phyloP scores from a whole-genome alignment of 225 moss, liverwort and hornwort species.

The Polytrichum commune region DNA sequence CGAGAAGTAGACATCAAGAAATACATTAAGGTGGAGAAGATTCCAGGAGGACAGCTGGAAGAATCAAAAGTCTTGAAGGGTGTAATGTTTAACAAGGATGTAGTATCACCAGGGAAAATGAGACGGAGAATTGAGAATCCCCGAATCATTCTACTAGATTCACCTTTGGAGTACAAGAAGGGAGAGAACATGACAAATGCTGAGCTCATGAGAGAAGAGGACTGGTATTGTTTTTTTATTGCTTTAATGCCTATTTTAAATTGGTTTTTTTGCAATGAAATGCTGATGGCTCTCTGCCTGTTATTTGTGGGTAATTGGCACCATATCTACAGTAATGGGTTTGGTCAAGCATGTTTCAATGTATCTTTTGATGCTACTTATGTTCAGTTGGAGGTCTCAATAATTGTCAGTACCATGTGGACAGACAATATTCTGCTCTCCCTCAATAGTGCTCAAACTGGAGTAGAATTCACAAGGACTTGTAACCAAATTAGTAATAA shows the following conservation, averaged over 20 bases:
- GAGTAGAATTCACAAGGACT: no score
- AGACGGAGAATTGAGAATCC: conserved; percentile 71
- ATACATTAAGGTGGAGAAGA: conserved; percentile 87
- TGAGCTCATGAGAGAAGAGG: conserved; percentile 87
- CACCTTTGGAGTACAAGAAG: conserved; percentile 88
- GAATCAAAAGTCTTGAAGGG: conserved; percentile 82
- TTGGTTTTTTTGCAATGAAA: no score
- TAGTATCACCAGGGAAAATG: conserved; percentile 94
- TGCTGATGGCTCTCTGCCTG: no score
- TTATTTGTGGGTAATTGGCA: no score
- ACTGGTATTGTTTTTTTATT: conserved; percentile 45
- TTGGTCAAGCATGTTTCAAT: no score
- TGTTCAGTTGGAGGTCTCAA: no score
- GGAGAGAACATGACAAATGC: conserved; percentile 96
- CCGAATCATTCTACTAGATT: conserved; percentile 76
- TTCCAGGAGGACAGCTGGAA: conserved; percentile 81
- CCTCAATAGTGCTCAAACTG: no score
- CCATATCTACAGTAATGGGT: no score
- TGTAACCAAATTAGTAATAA: no score
- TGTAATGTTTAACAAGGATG: conserved; percentile 95
- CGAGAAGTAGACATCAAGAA: conserved; percentile 94
- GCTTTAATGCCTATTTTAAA: neutral
- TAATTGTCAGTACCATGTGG: no score
- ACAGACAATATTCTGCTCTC: no score
- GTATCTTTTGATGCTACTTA: no score